Evolutionary conservation across 768 basidiomycete genomes (phyloP), one percentile per base, ranked within the genome.

Genomic region (Peribolospora kevripleyi): DNA sequence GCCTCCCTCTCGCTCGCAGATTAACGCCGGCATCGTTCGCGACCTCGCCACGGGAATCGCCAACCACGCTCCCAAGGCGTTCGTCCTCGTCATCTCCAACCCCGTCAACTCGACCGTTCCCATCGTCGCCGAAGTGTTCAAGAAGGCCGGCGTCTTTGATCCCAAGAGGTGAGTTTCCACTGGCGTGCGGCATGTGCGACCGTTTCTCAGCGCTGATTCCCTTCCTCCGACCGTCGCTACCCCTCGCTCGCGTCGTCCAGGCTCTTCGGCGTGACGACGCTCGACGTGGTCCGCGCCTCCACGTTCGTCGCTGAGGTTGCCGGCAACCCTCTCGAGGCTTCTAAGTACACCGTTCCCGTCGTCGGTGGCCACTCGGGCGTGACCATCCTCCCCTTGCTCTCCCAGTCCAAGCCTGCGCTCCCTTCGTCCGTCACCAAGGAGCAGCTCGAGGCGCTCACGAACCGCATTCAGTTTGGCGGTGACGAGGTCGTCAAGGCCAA

Each of bases 81-180:
- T 82, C 63, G 77, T 97, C 48, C 77, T 88, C 51, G 88, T 98
- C 61, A 97, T 98, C 69, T 91, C 93, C 62, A 98, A 98, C 74
- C 93, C 93, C 41, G 91, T 98, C 66, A 97, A 98, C 77, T 95
- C 91, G 47, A 95, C 93, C 45, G 91, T 97, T 45, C 93, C 93
- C 50, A 85, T 98, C 65, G 86, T 87, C 49, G 86, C 78, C 11
- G 91, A 97, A 69, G 81, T 91, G 43, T 77, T 90, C 73, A 98
- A 91, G 78, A 81, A 85, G 69, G 76, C 81, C 60, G 80, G 79
- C 48, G 82, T 85, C 39, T 97, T 82, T 66, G 79, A 98, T 68
- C 82, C 87, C 59, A 93, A 83, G 74, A 77, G 77, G 90, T 87
- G 66, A 46, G 71, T 61, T 36, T 7, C 10, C 52, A 52, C 37